Evolutionary conservation across 2,329 filamentous ascomycete genomes (phyloP).

Genomic region (Xylaria multiplex): DNA sequence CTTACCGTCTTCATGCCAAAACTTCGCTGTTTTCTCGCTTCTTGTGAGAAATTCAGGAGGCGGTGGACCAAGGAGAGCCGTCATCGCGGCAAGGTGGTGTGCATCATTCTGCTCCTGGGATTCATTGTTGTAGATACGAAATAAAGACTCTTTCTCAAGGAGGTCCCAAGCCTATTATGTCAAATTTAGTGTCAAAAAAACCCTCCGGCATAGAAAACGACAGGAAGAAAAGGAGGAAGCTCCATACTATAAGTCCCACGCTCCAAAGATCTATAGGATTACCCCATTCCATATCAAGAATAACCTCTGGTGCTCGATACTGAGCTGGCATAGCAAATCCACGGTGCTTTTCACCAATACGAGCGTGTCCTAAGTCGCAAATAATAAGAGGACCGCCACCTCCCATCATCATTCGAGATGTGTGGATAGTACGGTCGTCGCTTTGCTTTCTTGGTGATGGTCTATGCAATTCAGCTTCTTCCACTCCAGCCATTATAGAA

Average conservation of each 20-base stretch:
- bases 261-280: conserved; percentile 27
- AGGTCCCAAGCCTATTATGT: conserved; percentile 21
- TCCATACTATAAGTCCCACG: conserved; percentile 20
- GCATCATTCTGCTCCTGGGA: conserved; percentile 25
- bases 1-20: conserved; percentile 23
- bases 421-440: conserved; percentile 17
- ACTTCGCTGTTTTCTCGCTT: conserved; percentile 24
- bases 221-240: not conserved
- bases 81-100: conserved; percentile 22
- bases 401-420: conserved; percentile 15
- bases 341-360: conserved; percentile 21
- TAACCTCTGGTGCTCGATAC: conserved; percentile 27
- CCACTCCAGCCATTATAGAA: conserved; percentile 15
- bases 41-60: conserved; percentile 18
- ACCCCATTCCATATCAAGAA: conserved; percentile 28
- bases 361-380: conserved; percentile 20
- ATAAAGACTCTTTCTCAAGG: conserved; percentile 22
- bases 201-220: not conserved
- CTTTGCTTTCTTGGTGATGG: conserved; percentile 21
- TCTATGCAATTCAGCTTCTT: conserved; percentile 17
- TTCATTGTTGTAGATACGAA: conserved; percentile 19
- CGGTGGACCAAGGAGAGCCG: conserved; percentile 24
- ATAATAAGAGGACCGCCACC: conserved; percentile 20
- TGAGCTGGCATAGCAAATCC: conserved; percentile 16
- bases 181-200: conserved; percentile 10